Conservation (phyloP, 139 green algal genomes). For the Gonium pectorale region DNA sequence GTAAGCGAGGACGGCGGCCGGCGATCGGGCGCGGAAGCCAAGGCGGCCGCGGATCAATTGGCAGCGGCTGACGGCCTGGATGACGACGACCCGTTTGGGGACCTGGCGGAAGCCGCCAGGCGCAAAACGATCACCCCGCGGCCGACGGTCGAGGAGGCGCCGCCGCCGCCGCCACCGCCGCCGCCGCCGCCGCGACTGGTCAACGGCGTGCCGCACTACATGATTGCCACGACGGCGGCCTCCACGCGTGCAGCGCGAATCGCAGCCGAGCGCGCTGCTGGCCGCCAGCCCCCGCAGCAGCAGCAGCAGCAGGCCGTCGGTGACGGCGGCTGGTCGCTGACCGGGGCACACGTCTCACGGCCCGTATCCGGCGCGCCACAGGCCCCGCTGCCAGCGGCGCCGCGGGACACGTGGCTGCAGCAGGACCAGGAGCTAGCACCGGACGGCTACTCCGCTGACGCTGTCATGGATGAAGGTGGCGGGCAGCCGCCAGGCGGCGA, state of each 20-base stretch:
- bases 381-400: too few species aligned
- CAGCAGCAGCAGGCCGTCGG: too few species aligned
- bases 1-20: too few species aligned
- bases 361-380: too few species aligned
- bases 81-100: not conserved
- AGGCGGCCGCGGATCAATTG: too few species aligned
- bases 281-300: not conserved
- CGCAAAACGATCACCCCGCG: not conserved
- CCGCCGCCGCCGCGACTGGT: not conserved
- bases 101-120: not conserved
- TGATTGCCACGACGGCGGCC: not conserved
- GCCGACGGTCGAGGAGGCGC: not conserved
- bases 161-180: not conserved
- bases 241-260: not conserved
- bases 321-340: conserved; percentile 15
- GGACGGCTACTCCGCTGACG: too few species aligned
- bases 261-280: not conserved
- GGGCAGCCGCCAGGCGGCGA: too few species aligned
- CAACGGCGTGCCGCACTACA: conserved; percentile 18
- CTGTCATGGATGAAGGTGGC: too few species aligned
- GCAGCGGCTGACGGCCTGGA: too few species aligned
- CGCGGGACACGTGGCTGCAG: too few species aligned
- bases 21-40: too few species aligned
- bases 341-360: not conserved
- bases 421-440: too few species aligned